phyloP scores from a whole-genome alignment of 2,329 filamentous ascomycete species.

The Plenodomus tracheiphilus region DNA sequence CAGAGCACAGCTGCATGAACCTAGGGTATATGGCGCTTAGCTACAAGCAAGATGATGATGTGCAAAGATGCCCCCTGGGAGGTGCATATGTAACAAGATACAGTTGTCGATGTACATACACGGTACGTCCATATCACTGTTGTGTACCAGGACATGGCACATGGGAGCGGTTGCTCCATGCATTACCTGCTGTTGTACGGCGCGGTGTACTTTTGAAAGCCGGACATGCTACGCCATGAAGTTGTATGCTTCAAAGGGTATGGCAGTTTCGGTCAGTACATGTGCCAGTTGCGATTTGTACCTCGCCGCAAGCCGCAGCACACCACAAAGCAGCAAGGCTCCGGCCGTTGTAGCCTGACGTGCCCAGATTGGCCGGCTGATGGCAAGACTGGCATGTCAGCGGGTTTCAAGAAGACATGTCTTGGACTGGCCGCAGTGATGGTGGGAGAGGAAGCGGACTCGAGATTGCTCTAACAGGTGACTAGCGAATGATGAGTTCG shows the following conservation, averaged over 20 bases:
- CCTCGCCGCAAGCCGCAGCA: slow-evolving; percentile 6
- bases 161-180: slow-evolving; percentile 8
- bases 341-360: background rate
- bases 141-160: background rate
- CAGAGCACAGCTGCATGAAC: slow-evolving; percentile 23
- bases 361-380: slow-evolving; percentile 21
- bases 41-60: slow-evolving; percentile 13
- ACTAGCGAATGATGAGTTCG: slow-evolving; percentile 37
- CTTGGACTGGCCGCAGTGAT: slow-evolving; percentile 16
- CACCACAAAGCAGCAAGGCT: background rate
- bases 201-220: slow-evolving; percentile 6
- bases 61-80: slow-evolving; percentile 8
- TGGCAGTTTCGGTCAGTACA: slow-evolving; percentile 2
- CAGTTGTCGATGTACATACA: background rate
- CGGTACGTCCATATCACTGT: too few species aligned
- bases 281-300: slow-evolving; percentile 7
- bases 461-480: slow-evolving; percentile 21
- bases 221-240: slow-evolving; percentile 8
- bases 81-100: slow-evolving; percentile 8
- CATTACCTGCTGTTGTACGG: slow-evolving; percentile 6
- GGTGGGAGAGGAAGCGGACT: slow-evolving; percentile 28
- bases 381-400: slow-evolving; percentile 24
- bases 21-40: slow-evolving; percentile 10
- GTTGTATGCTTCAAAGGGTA: background rate
- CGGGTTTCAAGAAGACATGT: slow-evolving; percentile 29